These are phyloP conservation scores for Nakaseomyces kungkrabaensis DNA, from an alignment of 1,139 yeast genomes.

Conservation along the genomic window DNA sequence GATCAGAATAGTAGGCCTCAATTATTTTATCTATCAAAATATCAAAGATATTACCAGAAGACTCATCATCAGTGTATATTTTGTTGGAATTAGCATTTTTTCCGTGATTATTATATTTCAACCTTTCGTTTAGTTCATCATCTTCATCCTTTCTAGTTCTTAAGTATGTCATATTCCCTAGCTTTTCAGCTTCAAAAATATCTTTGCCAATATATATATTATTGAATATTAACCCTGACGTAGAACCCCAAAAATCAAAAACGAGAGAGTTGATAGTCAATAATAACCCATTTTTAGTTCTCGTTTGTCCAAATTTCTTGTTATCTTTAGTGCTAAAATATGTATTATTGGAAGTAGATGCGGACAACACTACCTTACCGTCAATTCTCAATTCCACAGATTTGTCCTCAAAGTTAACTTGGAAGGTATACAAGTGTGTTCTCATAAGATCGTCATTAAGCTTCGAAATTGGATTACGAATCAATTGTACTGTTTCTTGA, in stretches of 20 bases:
- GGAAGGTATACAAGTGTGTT: conserved; percentile 67
- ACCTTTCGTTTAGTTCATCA: not conserved
- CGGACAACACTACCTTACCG: conserved; percentile 44
- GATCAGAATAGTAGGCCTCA: not conserved
- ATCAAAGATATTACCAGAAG: not conserved
- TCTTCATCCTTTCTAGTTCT: not conserved
- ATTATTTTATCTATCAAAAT: not conserved
- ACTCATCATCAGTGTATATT: not conserved
- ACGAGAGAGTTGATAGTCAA: conserved; percentile 64
- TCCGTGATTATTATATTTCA: not conserved
- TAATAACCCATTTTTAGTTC: conserved; percentile 45
- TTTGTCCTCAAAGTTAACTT: conserved; percentile 47
- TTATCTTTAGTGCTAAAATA: not conserved
- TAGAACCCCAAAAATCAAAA: conserved; percentile 87
- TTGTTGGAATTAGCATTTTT: not conserved
- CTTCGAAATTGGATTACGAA: conserved; percentile 43
- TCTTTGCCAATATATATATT: conserved; percentile 82
- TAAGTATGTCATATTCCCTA: conserved; percentile 62
- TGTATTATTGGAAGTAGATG: not conserved
- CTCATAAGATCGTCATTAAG: conserved; percentile 41
- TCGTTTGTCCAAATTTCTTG: not conserved
- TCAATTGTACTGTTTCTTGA: not conserved
- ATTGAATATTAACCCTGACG: conserved; percentile 62
- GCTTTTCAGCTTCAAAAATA: conserved; percentile 64
- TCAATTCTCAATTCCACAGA: conserved; percentile 72